These are phyloP conservation scores for Diaporthe aspalathi DNA, from an alignment of 2,329 filamentous ascomycete species.

Conservation along the genomic window DNA sequence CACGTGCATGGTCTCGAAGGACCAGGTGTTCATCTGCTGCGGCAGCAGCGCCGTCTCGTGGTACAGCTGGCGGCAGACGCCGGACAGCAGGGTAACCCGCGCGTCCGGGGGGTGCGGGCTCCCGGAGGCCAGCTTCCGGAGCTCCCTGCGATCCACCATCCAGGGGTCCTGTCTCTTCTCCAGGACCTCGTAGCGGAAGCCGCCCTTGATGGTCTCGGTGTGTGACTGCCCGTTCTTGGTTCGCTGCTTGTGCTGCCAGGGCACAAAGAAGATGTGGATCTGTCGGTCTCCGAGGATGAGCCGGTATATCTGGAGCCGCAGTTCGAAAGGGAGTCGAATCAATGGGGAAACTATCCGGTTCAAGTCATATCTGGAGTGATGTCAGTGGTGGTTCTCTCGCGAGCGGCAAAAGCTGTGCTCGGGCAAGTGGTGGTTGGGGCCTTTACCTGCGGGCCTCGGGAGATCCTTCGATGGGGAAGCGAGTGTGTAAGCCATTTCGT, in stretches of 20 bases:
- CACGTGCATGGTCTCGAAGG: slow-evolving; percentile 46
- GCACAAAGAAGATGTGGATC: slow-evolving; percentile 48
- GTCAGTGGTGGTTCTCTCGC: not conserved
- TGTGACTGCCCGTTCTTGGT: slow-evolving; percentile 40
- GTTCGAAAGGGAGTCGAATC: slow-evolving; percentile 48
- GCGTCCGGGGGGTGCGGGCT: slow-evolving; percentile 12
- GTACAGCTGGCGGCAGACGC: slow-evolving; percentile 52
- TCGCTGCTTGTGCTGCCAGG: slow-evolving; percentile 43
- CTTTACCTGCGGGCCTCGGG: slow-evolving; percentile 35
- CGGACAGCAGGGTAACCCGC: slow-evolving; percentile 48
- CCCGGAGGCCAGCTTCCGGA: slow-evolving; percentile 2
- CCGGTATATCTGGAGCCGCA: slow-evolving; percentile 50
- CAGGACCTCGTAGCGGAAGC: slow-evolving; percentile 48
- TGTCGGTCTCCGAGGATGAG: slow-evolving; percentile 49
- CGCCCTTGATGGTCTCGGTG: slow-evolving; percentile 42
- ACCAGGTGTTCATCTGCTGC: slow-evolving; percentile 50
- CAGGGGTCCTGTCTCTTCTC: slow-evolving; percentile 47
- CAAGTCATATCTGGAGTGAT: slow-evolving; percentile 42
- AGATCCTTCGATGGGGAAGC: slow-evolving; percentile 33
- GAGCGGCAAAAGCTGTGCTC: not conserved
- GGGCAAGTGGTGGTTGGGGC: not conserved
- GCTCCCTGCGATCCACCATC: slow-evolving; percentile 30
- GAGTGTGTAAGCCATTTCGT: slow-evolving; percentile 34
- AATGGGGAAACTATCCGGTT: slow-evolving; percentile 47
- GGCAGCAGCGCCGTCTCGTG: slow-evolving; percentile 50